A percentile compares a stretch with the other conserved stretches of the same genome.
These are phyloP conservation scores for Dryadomyces quercivorus DNA, from an alignment of 2,329 filamentous ascomycete genomes.

Conservation along the genomic window DNA sequence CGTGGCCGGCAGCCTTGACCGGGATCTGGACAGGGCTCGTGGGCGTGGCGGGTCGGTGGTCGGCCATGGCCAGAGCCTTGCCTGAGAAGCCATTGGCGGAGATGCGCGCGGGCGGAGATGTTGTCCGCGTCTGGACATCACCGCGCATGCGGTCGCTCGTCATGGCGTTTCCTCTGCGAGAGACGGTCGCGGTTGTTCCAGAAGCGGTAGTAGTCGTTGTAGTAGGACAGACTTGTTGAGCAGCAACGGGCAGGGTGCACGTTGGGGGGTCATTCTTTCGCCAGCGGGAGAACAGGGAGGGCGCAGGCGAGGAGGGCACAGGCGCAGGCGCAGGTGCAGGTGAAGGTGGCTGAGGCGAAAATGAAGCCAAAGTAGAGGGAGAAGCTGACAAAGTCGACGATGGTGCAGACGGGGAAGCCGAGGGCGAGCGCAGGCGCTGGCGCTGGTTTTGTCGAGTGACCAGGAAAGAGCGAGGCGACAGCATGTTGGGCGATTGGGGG, in stretches of 20 bases:
- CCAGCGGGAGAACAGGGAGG: conserved; percentile 6
- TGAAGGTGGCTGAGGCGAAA: neutral
- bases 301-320: conserved; percentile 1
- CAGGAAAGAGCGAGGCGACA: conserved; percentile 27
- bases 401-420: neutral
- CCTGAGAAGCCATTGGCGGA: conserved; percentile 7
- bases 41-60: conserved; percentile 23
- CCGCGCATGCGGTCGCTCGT: neutral
- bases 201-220: neutral
- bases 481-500: conserved; percentile 15
- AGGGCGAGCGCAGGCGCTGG: conserved; percentile 9
- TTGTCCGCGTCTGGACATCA: neutral
- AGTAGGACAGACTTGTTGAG: neutral
- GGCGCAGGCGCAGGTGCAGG: conserved; percentile 3
- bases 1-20: conserved; percentile 26
- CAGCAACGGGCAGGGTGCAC: neutral
- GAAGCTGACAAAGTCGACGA: neutral
- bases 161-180: neutral
- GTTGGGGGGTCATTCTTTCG: conserved; percentile 18
- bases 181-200: neutral
- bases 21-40: conserved; percentile 46
- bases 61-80: conserved; percentile 2
- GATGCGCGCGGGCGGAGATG: neutral
- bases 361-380: conserved; percentile 4
- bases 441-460: conserved; percentile 19